phyloP scores from a whole-genome alignment of 768 basidiomycete genomes.

The Boletus rubroflammeus region DNA sequence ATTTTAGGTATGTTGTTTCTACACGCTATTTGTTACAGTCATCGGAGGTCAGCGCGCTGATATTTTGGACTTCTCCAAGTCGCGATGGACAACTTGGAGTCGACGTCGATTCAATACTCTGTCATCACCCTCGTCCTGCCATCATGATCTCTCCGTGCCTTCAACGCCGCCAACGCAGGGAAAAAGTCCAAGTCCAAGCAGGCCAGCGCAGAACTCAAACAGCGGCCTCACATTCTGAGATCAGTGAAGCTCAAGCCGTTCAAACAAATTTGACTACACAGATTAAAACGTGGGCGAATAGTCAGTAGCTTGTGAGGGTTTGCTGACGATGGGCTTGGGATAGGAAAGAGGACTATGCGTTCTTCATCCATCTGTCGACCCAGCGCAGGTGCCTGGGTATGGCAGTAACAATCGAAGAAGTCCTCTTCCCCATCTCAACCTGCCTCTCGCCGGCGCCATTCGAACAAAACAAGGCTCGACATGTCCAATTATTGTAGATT shows the following conservation, averaged over 20 bases:
- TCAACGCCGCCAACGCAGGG: no score
- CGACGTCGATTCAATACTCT: conserved; percentile 33
- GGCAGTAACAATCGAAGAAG: no score
- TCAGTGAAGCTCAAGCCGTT: conserved; percentile 75
- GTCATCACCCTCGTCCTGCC: conserved; percentile 66
- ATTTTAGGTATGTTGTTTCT: no score
- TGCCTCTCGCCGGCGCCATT: no score
- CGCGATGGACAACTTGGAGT: no score
- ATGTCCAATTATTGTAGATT: background rate
- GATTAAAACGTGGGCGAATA: conserved; percentile 61
- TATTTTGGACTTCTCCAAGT: no score
- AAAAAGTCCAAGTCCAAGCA: no score
- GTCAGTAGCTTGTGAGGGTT: background rate
- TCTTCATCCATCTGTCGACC: conserved; percentile 74
- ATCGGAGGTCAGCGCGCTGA: no score
- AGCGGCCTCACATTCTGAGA: conserved; percentile 37
- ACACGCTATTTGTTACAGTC: no score
- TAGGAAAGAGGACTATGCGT: conserved; percentile 86
- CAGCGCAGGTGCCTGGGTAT: conserved; percentile 56
- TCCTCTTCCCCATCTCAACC: no score
- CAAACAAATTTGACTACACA: conserved; percentile 60
- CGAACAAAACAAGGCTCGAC: conserved; percentile 50
- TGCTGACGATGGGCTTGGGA: conserved; percentile 13
- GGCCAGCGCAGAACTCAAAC: no score
- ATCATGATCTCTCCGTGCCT: no score